Evolutionary conservation across 2,329 filamentous ascomycete species (phyloP).

Genomic region (Phialophora verrucosa): DNA sequence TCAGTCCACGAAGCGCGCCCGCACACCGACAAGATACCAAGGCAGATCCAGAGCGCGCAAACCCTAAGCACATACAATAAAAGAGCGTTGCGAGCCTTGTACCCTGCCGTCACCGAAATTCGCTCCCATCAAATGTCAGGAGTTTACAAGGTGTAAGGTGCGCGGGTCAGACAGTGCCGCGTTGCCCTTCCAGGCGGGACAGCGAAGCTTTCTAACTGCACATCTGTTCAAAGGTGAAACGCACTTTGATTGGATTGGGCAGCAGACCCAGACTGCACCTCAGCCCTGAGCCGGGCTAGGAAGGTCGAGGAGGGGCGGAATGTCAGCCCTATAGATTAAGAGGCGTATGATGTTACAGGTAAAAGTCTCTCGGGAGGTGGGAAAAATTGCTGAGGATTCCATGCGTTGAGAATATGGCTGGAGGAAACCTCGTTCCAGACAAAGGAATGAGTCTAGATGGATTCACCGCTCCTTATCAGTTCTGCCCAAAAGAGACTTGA

Average conservation of each 20-base stretch:
- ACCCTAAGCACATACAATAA: background rate
- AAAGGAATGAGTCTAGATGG: background rate
- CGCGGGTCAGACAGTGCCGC: background rate
- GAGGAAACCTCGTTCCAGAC: background rate
- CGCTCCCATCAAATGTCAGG: background rate
- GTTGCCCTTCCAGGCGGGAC: background rate
- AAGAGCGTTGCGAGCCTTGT: background rate
- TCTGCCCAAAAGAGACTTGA: background rate
- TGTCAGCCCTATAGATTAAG: constrained; percentile 22
- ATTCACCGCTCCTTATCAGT: constrained; percentile 17
- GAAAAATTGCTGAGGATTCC: constrained; percentile 3
- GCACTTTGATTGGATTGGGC: constrained; percentile 19
- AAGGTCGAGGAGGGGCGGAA: constrained; percentile 9
- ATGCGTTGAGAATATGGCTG: background rate
- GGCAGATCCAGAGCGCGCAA: background rate
- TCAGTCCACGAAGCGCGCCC: background rate
- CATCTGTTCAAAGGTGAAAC: constrained; percentile 26
- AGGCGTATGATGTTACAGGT: background rate
- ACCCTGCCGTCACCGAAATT: background rate
- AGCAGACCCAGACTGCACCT: background rate
- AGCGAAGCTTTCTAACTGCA: constrained; percentile 22
- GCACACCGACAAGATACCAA: background rate
- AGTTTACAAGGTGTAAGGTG: background rate
- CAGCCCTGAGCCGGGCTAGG: background rate
- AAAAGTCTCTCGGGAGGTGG: background rate